Percentiles rank a stretch among this genome's conserved stretches.
These are phyloP conservation scores for Suillus bovinus DNA, from an alignment of 768 basidiomycete species.

Conservation along the genomic window DNA sequence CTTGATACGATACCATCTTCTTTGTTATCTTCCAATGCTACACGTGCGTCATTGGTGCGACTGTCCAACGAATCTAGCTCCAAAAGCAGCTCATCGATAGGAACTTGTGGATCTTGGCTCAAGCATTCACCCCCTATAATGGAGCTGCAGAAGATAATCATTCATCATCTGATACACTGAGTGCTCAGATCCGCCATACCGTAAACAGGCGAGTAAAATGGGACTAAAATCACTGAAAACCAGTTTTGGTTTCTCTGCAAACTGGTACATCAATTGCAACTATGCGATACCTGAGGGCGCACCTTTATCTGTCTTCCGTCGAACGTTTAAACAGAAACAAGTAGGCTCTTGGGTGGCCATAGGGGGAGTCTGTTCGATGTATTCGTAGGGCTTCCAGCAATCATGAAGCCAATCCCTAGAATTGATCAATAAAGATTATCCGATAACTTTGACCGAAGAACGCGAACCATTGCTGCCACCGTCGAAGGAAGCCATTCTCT, in stretches of 20 bases:
- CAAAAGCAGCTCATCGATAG: not conserved
- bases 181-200: not conserved
- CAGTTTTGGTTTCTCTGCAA: not conserved
- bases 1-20: not conserved
- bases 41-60: not conserved
- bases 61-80: not conserved
- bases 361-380: not conserved
- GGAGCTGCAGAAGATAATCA: not conserved
- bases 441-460: not conserved
- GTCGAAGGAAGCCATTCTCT: slow-evolving; percentile 9
- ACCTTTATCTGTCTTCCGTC: slow-evolving; percentile 1
- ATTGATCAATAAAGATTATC: slow-evolving; percentile 6
- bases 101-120: not conserved
- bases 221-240: slow-evolving; percentile 3
- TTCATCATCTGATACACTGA: not conserved
- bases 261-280: not conserved
- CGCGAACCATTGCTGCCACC: slow-evolving; percentile 9
- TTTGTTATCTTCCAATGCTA: not conserved
- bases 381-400: slow-evolving; percentile 6
- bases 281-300: not conserved
- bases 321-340: slow-evolving; percentile 4
- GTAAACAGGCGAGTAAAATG: not conserved
- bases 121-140: slow-evolving; percentile 1
- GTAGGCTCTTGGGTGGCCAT: not conserved
- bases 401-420: not conserved